Percentiles rank a stretch among this genome's conserved stretches.
Evolutionary conservation across 179 eudicot genomes (phyloP).

Genomic region (Camellia oleifera): DNA sequence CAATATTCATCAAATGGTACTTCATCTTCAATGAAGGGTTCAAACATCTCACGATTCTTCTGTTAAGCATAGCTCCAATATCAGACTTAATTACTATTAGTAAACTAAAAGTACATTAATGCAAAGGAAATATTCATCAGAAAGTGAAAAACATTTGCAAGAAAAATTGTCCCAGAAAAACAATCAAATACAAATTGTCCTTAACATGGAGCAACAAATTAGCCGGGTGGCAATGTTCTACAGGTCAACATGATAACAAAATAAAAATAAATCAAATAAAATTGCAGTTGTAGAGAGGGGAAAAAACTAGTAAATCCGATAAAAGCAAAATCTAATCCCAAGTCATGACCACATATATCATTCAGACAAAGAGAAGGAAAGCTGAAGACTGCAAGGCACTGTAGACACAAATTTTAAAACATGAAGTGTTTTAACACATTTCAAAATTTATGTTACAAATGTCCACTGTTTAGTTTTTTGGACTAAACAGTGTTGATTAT

Average conservation of each 20-base stretch:
- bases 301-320: background rate
- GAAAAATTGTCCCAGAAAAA: background rate
- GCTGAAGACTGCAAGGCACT: too few species aligned
- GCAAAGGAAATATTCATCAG: too few species aligned
- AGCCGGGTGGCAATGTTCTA: background rate
- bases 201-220: background rate
- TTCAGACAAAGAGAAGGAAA: too few species aligned
- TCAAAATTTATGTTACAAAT: too few species aligned
- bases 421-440: too few species aligned
- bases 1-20: constrained; percentile 89
- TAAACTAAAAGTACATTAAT: background rate
- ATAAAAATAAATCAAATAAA: background rate
- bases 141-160: background rate
- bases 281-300: background rate
- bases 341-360: too few species aligned
- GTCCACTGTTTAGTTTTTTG: too few species aligned
- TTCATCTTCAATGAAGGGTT: constrained; percentile 95
- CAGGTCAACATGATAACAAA: background rate
- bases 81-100: background rate
- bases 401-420: too few species aligned
- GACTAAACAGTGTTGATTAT: too few species aligned
- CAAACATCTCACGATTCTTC: constrained; percentile 76
- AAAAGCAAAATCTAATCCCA: background rate
- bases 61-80: constrained; percentile 30
- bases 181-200: background rate